Base-by-base conservation (phyloP, 2,329 filamentous ascomycete species). In the Magnaporthales sp. region DNA sequence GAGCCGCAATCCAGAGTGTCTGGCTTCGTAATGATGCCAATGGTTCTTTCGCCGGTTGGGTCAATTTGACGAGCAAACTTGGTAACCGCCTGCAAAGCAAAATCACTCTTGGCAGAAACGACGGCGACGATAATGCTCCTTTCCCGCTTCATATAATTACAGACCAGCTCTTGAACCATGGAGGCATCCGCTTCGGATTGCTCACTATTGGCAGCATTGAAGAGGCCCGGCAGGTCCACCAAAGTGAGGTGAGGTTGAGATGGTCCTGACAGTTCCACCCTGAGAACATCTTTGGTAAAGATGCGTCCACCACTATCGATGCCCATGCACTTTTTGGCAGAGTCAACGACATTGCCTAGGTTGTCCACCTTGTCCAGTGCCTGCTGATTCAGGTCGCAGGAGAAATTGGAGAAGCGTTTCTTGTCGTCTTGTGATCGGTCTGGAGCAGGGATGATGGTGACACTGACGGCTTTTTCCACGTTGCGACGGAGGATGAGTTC, bases 51-150 rank as follows among this genome's bases (percentile, higher is more conserved):
- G 0, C 78, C 74, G 0, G 67, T 31, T 0, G 71, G 70, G 26
- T 76, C 75, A 9, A 72, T 69, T 62, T 73, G 68, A 9, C 83
- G 80, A 13, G 84, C 79, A 58, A 81, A 71, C 13, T 83, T 78
- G 0, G 86, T 75, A 4, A 91, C 81, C 11, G 80, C 76, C 70
- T 91, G 88, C 38, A 86, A 83, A 6, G 84, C 83, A 69, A 82
- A 81, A 46, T 80, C 81, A 64, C 82, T 84, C 19, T 60, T 65
- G 1, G 84, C 85, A 0, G 81, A 84, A 0, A 88, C 78, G 0
- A 88, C 82, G 1, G 86, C 83, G 1, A 89, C 77, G 2, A 89
- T 86, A 67, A 90, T 86, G 70, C 81, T 89, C 7, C 84, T 76
- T 0, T 77, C 74, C 10, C 83, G 79, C 29, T 75, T 73, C 78